Conservation (phyloP, 768 basidiomycete genomes). For the Clavulina sp. region DNA sequence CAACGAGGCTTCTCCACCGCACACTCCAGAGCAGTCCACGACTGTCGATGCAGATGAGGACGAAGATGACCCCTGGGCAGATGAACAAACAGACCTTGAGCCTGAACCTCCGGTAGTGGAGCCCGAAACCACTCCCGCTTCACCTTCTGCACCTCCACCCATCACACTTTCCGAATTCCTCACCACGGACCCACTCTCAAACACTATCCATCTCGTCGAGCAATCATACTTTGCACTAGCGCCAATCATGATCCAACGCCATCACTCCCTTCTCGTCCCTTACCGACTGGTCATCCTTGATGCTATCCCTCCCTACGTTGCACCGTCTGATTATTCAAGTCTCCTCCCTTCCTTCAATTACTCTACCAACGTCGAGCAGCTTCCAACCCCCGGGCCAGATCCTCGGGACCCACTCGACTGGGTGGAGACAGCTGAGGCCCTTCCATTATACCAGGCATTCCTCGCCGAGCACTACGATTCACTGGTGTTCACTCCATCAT, state of each 20-base stretch:
- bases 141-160: conserved; percentile 17
- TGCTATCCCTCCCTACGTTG: conserved; percentile 52
- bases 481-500: background rate
- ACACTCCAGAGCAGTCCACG: too few relatives aligned
- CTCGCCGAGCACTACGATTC: background rate
- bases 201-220: conserved; percentile 51
- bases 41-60: conserved; percentile 38
- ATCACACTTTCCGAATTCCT: conserved; percentile 52
- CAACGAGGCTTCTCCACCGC: background rate
- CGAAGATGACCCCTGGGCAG: conserved; percentile 57
- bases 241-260: conserved; percentile 36
- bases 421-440: conserved; percentile 5
- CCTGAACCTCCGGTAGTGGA: conserved; percentile 1
- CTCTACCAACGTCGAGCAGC: conserved; percentile 27
- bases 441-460: too few relatives aligned
- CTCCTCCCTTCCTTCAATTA: conserved; percentile 48
- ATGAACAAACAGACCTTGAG: conserved; percentile 22
- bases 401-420: conserved; percentile 8
- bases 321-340: conserved; percentile 41
- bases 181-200: conserved; percentile 32
- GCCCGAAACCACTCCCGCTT: background rate
- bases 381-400: background rate
- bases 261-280: conserved; percentile 43
- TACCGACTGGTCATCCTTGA: conserved; percentile 53
- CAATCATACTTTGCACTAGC: conserved; percentile 41